Evolutionary conservation across 2,329 filamentous ascomycete species (phyloP).

Genomic region (Diaporthe citriasiana): DNA sequence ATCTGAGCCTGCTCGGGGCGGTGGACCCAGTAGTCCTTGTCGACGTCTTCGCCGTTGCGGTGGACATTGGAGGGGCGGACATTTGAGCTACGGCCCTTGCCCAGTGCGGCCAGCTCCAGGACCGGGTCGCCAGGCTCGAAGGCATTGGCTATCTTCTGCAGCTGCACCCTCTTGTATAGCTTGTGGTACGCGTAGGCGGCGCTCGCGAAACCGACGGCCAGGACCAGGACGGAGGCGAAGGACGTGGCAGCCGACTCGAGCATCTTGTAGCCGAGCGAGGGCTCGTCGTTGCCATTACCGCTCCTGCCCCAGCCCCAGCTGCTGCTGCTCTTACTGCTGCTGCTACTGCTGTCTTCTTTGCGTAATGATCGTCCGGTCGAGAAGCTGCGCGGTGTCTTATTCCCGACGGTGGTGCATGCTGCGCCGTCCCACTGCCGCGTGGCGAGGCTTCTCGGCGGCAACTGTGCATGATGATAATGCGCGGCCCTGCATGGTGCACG

Average conservation of each 20-base stretch:
- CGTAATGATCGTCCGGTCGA: slow-evolving; percentile 33
- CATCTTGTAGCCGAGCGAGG: slow-evolving; percentile 71
- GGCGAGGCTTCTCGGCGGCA: background rate
- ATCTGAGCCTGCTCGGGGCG: slow-evolving; percentile 86
- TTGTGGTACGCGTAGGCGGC: slow-evolving; percentile 85
- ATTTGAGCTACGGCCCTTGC: slow-evolving; percentile 64
- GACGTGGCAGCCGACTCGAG: slow-evolving; percentile 82
- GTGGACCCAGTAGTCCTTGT: slow-evolving; percentile 81
- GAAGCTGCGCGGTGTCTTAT: slow-evolving; percentile 13
- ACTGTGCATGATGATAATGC: slow-evolving; percentile 8
- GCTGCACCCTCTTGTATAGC: slow-evolving; percentile 89
- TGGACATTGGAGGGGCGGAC: slow-evolving; percentile 46
- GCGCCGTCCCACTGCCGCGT: slow-evolving; percentile 19
- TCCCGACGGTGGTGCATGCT: slow-evolving; percentile 17
- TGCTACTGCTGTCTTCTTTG: background rate
- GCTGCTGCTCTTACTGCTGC: too few relatives aligned
- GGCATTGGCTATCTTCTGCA: slow-evolving; percentile 93
- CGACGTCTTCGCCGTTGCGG: slow-evolving; percentile 46
- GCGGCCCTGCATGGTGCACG: slow-evolving; percentile 19
- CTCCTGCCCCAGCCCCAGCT: too few relatives aligned
- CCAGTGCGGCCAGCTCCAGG: slow-evolving; percentile 80
- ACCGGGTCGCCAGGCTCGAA: slow-evolving; percentile 94
- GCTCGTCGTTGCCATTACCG: slow-evolving; percentile 45
- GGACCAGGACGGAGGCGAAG: slow-evolving; percentile 79
- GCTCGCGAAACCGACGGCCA: slow-evolving; percentile 74